Percentiles rank a stretch among this genome's conserved stretches.
Evolutionary conservation across 139 green algal species (phyloP).

Genomic region (Chlorella vulgaris): DNA sequence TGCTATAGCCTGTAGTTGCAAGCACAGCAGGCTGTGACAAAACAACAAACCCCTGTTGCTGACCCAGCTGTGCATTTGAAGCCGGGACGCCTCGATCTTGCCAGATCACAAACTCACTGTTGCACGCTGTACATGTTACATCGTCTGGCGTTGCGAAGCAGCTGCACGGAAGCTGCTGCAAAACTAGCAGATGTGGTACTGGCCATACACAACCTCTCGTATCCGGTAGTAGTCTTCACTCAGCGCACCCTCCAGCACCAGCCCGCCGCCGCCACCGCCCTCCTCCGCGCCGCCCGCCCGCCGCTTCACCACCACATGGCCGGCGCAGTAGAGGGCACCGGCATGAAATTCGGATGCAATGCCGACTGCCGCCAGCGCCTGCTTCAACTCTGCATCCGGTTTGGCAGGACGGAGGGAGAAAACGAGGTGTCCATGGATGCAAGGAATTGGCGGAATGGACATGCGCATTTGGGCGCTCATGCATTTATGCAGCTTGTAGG

Average conservation of each 20-base stretch:
- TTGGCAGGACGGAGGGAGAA: not conserved
- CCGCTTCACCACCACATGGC: constrained; percentile 49
- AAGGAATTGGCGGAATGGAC: no score
- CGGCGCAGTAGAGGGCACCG: constrained; percentile 56
- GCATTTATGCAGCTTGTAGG: no score
- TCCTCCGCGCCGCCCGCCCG: constrained; percentile 35
- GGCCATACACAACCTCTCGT: constrained; percentile 70
- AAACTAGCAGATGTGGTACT: constrained; percentile 76
- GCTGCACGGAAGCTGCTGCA: not conserved
- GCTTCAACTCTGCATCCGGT: constrained; percentile 56
- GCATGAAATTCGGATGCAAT: constrained; percentile 61
- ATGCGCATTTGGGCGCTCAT: no score
- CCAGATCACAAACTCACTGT: no score
- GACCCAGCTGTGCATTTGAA: no score
- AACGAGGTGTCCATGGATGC: not conserved
- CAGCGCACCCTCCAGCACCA: constrained; percentile 69
- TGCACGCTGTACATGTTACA: no score
- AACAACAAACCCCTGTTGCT: no score
- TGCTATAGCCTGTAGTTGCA: no score
- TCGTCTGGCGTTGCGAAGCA: not conserved
- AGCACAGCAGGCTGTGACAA: no score
- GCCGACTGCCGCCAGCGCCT: constrained; percentile 57
- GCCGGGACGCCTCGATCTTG: no score
- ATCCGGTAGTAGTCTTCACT: constrained; percentile 66
- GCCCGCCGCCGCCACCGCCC: constrained; percentile 38